A percentile compares a stretch with the other conserved stretches of the same genome.
Conservation (phyloP, 83 land plant genomes). For the Isoetes engelmannii region DNA sequence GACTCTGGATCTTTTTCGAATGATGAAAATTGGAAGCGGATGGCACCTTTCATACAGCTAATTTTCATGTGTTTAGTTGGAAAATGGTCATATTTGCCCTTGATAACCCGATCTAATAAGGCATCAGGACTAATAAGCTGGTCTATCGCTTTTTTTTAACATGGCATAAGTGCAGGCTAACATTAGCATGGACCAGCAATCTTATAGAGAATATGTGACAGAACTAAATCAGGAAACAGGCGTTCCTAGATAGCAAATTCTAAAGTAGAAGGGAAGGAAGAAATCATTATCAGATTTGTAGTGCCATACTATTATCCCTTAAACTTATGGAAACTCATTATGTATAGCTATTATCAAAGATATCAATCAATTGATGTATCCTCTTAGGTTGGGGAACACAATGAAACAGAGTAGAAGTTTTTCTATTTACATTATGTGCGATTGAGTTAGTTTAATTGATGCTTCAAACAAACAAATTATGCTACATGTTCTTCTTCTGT, state of each 20-base stretch:
- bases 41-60: background rate
- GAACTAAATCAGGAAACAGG: too few species aligned
- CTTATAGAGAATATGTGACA: too few species aligned
- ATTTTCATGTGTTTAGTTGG: background rate
- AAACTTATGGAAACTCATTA: too few species aligned
- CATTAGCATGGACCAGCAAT: too few species aligned
- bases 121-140: background rate
- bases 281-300: too few species aligned
- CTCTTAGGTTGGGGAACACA: conserved; percentile 1
- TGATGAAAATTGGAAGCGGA: background rate
- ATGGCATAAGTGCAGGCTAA: too few species aligned
- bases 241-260: too few species aligned
- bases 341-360: too few species aligned
- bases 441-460: background rate
- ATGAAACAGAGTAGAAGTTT: background rate
- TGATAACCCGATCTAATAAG: background rate
- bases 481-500: background rate
- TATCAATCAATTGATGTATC: background rate
- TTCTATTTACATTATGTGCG: background rate
- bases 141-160: background rate
- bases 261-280: too few species aligned
- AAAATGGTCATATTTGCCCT: background rate
- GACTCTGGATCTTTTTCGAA: background rate
- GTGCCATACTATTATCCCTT: too few species aligned
- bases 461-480: background rate